Evolutionary conservation across 2,329 filamentous ascomycete genomes (phyloP), one percentile per base, ranked within the genome.

Genomic region (Septoria linicola): DNA sequence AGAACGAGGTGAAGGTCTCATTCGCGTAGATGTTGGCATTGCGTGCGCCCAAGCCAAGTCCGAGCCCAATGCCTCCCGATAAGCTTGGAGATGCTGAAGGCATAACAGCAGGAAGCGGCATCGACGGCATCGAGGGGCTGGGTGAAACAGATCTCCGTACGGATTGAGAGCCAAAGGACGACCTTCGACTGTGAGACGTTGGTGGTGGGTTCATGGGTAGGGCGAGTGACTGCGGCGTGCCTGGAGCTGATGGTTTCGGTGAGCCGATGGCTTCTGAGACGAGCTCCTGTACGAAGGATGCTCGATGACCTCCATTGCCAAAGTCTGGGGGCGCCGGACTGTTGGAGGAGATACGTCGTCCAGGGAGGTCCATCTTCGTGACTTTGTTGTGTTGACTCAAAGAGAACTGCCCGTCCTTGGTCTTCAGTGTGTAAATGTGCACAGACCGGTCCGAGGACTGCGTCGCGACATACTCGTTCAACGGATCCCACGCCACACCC

Each of bases 381-480:
- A 97, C 80, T 68, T 91, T 91, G 54, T 87, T 82, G 67, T 86
- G 84, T 16, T 89, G 84, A 49, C 79, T 80, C 43, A 99, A 77
- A 0, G 89, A 90, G 67, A 96, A 96, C 62, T 95, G 89, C 23
- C 93, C 93, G 64, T 99, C 93, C 67, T 97, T 99, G 17, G 88
- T 96, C 75, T 89, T 95, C 57, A 99, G 76, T 1, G 88, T 92
- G 74, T 99, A 99, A 60, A 99, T 93, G 70, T 99, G 95, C 11
- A 97, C 92, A 1, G 93, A 96, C 67, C 93, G 87, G 73, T 99
- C 93, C 4, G 93, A 99, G 5, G 93, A 99, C 68, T 99, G 93
- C 1, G 93, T 99, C 31, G 93, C 93, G 54, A 99, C 91, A 70
- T 91, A 99, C 73, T 99, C 93, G 73, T 97, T 97, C 49, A 96